Evolutionary conservation across 2,329 filamentous ascomycete species (phyloP).

Genomic region (Phialophora expanda): DNA sequence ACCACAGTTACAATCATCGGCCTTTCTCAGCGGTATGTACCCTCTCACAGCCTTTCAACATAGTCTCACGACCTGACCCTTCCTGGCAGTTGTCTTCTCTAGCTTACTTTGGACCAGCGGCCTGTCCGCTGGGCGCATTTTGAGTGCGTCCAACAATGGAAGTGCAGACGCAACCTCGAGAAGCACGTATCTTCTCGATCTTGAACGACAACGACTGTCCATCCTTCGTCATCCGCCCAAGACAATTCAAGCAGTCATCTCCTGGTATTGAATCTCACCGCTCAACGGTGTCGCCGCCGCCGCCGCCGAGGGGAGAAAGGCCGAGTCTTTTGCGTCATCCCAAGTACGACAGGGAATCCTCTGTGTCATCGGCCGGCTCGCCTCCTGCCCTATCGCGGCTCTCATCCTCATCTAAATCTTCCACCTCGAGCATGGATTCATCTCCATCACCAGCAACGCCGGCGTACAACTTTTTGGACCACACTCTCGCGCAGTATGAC

Average conservation of each 20-base stretch:
- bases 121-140: conserved; percentile 35
- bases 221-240: conserved; percentile 52
- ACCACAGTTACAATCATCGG: background rate
- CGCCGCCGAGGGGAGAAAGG: conserved; percentile 28
- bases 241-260: conserved; percentile 32
- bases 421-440: conserved; percentile 40
- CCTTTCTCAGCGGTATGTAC: conserved; percentile 27
- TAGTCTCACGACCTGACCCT: conserved; percentile 11
- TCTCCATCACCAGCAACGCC: conserved; percentile 40
- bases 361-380: conserved; percentile 37
- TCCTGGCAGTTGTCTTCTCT: conserved; percentile 21
- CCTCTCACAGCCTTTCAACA: background rate
- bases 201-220: conserved; percentile 56
- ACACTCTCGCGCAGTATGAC: conserved; percentile 36
- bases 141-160: conserved; percentile 40
- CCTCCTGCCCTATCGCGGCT: conserved; percentile 36
- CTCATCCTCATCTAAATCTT: conserved; percentile 36
- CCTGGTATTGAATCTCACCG: conserved; percentile 17
- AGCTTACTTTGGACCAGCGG: conserved; percentile 36
- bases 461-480: conserved; percentile 37
- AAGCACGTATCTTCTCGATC: conserved; percentile 47
- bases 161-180: conserved; percentile 39
- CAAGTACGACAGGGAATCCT: conserved; percentile 36
- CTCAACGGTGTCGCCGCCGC: conserved; percentile 26
- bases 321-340: conserved; percentile 35